Base-by-base conservation (phyloP, 2,329 filamentous ascomycete species). In the Cadophora sp. region DNA sequence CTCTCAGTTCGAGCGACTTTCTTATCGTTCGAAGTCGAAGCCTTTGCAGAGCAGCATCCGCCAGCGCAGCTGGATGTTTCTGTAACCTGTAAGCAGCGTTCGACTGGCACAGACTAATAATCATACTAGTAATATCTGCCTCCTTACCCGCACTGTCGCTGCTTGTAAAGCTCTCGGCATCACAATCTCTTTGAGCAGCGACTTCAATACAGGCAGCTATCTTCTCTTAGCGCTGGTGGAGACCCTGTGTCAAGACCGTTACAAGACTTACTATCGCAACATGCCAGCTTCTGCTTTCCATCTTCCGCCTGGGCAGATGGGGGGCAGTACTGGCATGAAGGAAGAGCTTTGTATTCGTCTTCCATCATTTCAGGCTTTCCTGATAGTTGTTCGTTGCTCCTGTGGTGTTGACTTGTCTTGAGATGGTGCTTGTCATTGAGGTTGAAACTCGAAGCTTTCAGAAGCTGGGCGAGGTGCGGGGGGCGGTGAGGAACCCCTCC, bases 131-230 rank as follows among this genome's bases (percentile, higher is more conserved):
- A 8, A n/a, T 24, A 2, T 14, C 12, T n/a, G 24, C 24, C 9
- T n/a, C 37, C 4, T 37, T 37, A 6, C 6, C n/a, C 19, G 55
- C n/a, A 11, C 1, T 31, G n/a, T n/a, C 16, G 19, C 37, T 59
- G 22, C 11, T 46, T 3, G 34, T n/a, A n/a, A n/a, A 29, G 58
- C 58, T 22, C 40, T 60, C 58, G 14, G 34, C 58, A 29, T 60
- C 58, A 24, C 58, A 60, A 4, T 60, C 58, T 60, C 37, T 60
- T 34, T 60, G 58, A 7, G 40, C 58, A 9, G 58, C 58, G 12
- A 60, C 58, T 43, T 60, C 58, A 19, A 60, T 43, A 22, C 58
- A 60, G 22, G 58, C 40, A 43, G 40, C 55, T 58, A 24, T 37
- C 1, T 22, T 2, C 16, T 19, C 6, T 1, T 19, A 9, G 9